Evolutionary conservation across 1,139 yeast species (phyloP).

Genomic region (Hemisphaericaspora xylanilytica): DNA sequence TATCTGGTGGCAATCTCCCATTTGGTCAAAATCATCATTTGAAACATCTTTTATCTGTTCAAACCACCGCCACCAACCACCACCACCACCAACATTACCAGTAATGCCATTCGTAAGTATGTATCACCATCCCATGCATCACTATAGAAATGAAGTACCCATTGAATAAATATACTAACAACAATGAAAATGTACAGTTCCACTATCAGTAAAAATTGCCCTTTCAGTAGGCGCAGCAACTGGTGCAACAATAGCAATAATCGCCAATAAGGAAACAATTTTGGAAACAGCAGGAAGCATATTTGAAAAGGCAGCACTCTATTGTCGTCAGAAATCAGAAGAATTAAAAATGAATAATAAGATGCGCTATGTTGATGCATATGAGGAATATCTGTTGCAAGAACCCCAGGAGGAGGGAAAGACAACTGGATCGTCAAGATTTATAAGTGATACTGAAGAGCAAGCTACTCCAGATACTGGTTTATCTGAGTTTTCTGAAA

Average conservation of each 20-base stretch:
- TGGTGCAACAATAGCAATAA: conserved; percentile 40
- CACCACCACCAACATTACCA: too few species aligned
- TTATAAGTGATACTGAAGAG: conserved; percentile 18
- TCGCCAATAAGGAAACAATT: conserved; percentile 32
- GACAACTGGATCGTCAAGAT: too few species aligned
- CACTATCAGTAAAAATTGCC: conserved; percentile 40
- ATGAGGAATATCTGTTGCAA: conserved; percentile 24
- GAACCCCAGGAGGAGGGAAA: too few species aligned
- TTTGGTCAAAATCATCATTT: too few species aligned
- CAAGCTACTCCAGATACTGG: conserved; percentile 24
- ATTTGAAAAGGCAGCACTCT: conserved; percentile 37
- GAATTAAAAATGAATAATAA: conserved; percentile 20
- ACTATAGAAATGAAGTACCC: not conserved
- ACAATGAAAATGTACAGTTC: conserved; percentile 23
- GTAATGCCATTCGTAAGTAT: conserved; percentile 5
- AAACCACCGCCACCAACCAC: too few species aligned
- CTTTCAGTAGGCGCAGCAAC: conserved; percentile 37
- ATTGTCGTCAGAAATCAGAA: conserved; percentile 28
- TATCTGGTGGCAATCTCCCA: too few species aligned
- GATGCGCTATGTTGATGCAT: conserved; percentile 27
- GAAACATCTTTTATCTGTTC: too few species aligned
- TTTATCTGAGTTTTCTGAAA: conserved; percentile 3
- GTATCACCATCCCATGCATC: not conserved
- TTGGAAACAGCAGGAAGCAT: conserved; percentile 32
- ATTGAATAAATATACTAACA: not conserved